A percentile compares a stretch with the other conserved stretches of the same genome.
Evolutionary conservation across 2,329 filamentous ascomycete species (phyloP).

Genomic region (Tolypocladium ophioglossoides): DNA sequence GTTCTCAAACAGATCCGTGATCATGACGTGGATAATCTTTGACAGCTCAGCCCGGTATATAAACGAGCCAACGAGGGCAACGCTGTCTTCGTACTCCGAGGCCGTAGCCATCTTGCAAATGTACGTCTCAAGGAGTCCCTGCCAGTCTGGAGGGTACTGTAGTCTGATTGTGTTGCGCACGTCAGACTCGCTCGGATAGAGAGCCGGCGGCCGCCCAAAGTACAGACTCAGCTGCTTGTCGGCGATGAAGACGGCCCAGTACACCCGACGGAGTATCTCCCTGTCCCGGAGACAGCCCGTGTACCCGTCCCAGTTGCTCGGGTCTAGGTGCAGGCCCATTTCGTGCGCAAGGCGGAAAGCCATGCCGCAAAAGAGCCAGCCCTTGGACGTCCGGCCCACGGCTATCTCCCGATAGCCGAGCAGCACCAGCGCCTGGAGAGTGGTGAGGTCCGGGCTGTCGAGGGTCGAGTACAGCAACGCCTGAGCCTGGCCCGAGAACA

Average conservation of each 20-base stretch:
- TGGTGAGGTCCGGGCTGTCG: slow-evolving; percentile 35
- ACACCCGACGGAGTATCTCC: slow-evolving; percentile 37
- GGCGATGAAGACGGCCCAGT: slow-evolving; percentile 39
- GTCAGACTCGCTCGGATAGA: slow-evolving; percentile 38
- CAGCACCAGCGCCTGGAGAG: slow-evolving; percentile 32
- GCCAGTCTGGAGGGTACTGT: slow-evolving; percentile 38
- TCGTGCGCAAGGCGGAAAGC: slow-evolving; percentile 39
- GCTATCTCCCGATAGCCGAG: slow-evolving; percentile 37
- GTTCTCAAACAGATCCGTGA: slow-evolving; percentile 40
- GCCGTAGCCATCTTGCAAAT: slow-evolving; percentile 31
- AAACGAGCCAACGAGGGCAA: slow-evolving; percentile 31
- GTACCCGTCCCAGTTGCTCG: slow-evolving; percentile 35
- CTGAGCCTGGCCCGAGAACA: slow-evolving; percentile 34
- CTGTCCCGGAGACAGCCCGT: slow-evolving; percentile 27
- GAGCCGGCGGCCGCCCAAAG: slow-evolving; percentile 38
- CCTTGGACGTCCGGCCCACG: slow-evolving; percentile 34
- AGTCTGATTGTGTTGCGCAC: slow-evolving; percentile 37
- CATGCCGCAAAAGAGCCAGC: slow-evolving; percentile 42
- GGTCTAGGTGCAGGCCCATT: slow-evolving; percentile 41
- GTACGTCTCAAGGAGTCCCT: slow-evolving; percentile 35
- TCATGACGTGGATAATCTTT: slow-evolving; percentile 38
- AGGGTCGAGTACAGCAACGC: slow-evolving; percentile 32
- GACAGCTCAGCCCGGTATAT: slow-evolving; percentile 36
- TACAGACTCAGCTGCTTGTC: slow-evolving; percentile 41
- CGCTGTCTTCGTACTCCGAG: slow-evolving; percentile 35